phyloP scores from a whole-genome alignment of 2,329 filamentous ascomycete species.

The Aspergillus sp. region DNA sequence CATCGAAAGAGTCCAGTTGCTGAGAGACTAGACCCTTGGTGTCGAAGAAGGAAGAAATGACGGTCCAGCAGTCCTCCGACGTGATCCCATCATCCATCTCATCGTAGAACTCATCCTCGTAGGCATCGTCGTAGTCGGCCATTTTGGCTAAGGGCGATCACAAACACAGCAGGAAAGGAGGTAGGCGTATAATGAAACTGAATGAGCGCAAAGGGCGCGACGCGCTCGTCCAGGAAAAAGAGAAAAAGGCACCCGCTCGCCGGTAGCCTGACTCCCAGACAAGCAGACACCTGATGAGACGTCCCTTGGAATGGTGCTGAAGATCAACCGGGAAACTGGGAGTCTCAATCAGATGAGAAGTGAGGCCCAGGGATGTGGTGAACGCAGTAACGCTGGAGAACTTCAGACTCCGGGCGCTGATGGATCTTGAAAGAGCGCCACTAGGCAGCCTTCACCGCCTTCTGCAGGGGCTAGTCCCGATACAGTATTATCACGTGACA shows the following conservation, averaged over 20 bases:
- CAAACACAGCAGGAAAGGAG: slow-evolving; percentile 7
- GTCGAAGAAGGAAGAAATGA: slow-evolving; percentile 96
- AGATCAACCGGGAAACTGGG: slow-evolving; percentile 17
- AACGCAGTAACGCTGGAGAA: slow-evolving; percentile 20
- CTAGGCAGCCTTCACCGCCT: slow-evolving; percentile 24
- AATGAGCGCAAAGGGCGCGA: slow-evolving; percentile 26
- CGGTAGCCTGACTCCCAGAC: slow-evolving; percentile 11
- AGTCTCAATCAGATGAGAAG: slow-evolving; percentile 26
- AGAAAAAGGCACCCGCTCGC: slow-evolving; percentile 18
- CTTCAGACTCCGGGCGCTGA: slow-evolving; percentile 22
- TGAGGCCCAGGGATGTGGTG: slow-evolving; percentile 22
- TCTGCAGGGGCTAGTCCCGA: slow-evolving; percentile 8
- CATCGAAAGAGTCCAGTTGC: slow-evolving; percentile 97
- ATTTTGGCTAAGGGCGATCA: slow-evolving; percentile 36
- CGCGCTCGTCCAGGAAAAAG: slow-evolving; percentile 17
- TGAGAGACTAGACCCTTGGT: slow-evolving; percentile 94
- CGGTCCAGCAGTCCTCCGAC: slow-evolving; percentile 96
- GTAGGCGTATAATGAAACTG: neutral
- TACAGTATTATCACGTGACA: slow-evolving; percentile 22
- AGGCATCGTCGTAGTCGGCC: slow-evolving; percentile 61
- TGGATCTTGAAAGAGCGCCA: slow-evolving; percentile 35
- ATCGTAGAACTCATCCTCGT: slow-evolving; percentile 68
- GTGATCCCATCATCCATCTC: slow-evolving; percentile 75
- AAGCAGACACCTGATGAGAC: slow-evolving; percentile 7
- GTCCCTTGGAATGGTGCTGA: neutral